A percentile compares a stretch with the other conserved stretches of the same genome.
These are phyloP conservation scores for Dothistroma pini DNA, from an alignment of 2,329 filamentous ascomycete genomes.

Conservation along the genomic window DNA sequence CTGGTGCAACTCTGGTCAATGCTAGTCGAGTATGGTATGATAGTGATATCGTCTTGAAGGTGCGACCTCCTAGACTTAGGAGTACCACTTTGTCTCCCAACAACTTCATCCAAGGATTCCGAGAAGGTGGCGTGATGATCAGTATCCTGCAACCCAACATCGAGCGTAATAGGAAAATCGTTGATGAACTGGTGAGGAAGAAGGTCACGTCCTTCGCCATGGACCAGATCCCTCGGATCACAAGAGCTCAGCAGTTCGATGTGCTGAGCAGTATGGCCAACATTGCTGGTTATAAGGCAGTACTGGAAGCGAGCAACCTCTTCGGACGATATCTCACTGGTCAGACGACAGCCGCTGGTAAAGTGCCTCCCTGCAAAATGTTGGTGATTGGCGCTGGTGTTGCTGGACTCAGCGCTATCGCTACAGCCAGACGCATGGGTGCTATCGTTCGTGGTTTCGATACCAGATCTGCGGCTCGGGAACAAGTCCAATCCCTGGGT, in stretches of 20 bases:
- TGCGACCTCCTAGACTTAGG: constrained; percentile 65
- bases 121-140: constrained; percentile 68
- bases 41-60: constrained; percentile 78
- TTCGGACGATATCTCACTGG: constrained; percentile 87
- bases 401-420: constrained; percentile 83
- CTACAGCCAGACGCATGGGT: constrained; percentile 77
- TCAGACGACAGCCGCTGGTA: constrained; percentile 83
- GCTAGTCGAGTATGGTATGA: constrained; percentile 65
- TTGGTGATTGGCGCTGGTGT: constrained; percentile 88
- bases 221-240: constrained; percentile 90
- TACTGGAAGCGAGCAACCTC: constrained; percentile 82
- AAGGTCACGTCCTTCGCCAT: constrained; percentile 80
- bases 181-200: constrained; percentile 66
- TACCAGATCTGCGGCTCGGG: constrained; percentile 79
- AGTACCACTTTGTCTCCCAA: constrained; percentile 41
- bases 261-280: constrained; percentile 89
- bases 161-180: constrained; percentile 70
- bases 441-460: constrained; percentile 90
- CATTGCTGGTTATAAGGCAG: constrained; percentile 89
- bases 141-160: constrained; percentile 71
- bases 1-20: constrained; percentile 74
- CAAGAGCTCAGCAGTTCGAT: constrained; percentile 82
- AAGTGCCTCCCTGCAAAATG: constrained; percentile 88
- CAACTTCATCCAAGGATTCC: constrained; percentile 65
- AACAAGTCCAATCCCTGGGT: constrained; percentile 86